Evolutionary conservation across 768 basidiomycete species (phyloP).

Genomic region (Lactarius indigo): DNA sequence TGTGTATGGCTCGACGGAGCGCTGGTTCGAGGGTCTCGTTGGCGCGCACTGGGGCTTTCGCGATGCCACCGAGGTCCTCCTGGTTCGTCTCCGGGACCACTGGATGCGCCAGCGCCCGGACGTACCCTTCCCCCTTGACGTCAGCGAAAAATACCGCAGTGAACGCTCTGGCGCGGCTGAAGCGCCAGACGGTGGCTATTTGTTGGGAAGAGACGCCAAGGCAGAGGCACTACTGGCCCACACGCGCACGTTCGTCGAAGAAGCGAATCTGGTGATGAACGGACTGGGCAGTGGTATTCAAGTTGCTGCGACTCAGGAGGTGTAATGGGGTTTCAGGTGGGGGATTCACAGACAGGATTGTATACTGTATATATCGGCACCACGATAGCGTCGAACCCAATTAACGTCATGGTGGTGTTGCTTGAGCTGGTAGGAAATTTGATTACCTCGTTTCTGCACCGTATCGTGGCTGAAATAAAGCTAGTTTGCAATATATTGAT

Average conservation of each 20-base stretch:
- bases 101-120: constrained; percentile 31
- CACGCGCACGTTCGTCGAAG: constrained; percentile 20
- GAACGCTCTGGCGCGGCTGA: background rate
- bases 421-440: too few relatives aligned
- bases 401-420: too few relatives aligned
- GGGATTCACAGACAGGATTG: too few relatives aligned
- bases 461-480: too few relatives aligned
- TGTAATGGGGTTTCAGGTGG: too few relatives aligned
- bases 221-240: constrained; percentile 5
- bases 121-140: constrained; percentile 26
- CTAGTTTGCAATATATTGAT: too few relatives aligned
- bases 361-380: too few relatives aligned
- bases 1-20: constrained; percentile 32
- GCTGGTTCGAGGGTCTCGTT: constrained; percentile 34
- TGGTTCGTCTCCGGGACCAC: constrained; percentile 28
- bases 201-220: background rate
- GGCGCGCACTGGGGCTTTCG: constrained; percentile 32
- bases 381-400: too few relatives aligned
- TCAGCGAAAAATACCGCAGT: constrained; percentile 11
- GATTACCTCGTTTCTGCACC: too few relatives aligned
- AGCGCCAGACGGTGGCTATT: background rate
- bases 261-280: constrained; percentile 20
- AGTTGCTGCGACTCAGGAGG: background rate
- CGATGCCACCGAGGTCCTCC: constrained; percentile 28
- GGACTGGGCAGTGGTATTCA: constrained; percentile 11